A percentile compares a stretch with the other conserved stretches of the same genome.
Evolutionary conservation across 2,329 filamentous ascomycete species (phyloP).

Genomic region (Rhynchosporium secalis): DNA sequence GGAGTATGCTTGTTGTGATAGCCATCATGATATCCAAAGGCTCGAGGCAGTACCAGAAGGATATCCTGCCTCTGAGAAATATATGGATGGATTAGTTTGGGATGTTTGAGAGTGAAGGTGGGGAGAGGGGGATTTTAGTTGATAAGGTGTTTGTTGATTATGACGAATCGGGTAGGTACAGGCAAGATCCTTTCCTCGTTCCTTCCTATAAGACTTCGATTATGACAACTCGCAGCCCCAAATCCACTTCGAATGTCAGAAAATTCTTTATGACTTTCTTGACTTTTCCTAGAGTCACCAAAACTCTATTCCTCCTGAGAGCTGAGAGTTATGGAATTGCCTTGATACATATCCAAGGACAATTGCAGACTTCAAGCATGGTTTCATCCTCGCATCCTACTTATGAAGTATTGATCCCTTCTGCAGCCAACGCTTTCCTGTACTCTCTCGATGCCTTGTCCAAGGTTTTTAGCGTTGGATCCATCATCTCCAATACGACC

Average conservation of each 20-base stretch:
- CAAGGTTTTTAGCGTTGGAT: conserved; percentile 70
- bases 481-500: conserved; percentile 74
- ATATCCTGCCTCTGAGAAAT: conserved; percentile 14
- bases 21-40: conserved; percentile 32
- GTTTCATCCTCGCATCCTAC: not conserved
- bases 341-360: too few species aligned
- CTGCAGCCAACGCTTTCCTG: conserved; percentile 67
- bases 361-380: too few species aligned
- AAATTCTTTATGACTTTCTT: too few species aligned
- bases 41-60: conserved; percentile 16
- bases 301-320: too few species aligned
- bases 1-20: conserved; percentile 20
- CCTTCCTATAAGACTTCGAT: conserved; percentile 36
- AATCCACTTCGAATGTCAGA: too few species aligned
- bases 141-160: conserved; percentile 14
- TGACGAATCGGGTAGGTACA: conserved; percentile 4
- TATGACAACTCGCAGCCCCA: conserved; percentile 25
- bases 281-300: too few species aligned
- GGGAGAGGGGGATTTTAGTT: conserved; percentile 3
- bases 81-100: conserved; percentile 8
- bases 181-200: conserved; percentile 16
- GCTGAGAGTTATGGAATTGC: too few species aligned
- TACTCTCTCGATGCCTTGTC: conserved; percentile 71
- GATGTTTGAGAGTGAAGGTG: conserved; percentile 12
- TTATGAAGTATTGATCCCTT: conserved; percentile 40